Percentiles rank a stretch among this genome's conserved stretches.
Evolutionary conservation across 1,284 basidiomycete species (phyloP).

Genomic region (Trametes hirsuta): DNA sequence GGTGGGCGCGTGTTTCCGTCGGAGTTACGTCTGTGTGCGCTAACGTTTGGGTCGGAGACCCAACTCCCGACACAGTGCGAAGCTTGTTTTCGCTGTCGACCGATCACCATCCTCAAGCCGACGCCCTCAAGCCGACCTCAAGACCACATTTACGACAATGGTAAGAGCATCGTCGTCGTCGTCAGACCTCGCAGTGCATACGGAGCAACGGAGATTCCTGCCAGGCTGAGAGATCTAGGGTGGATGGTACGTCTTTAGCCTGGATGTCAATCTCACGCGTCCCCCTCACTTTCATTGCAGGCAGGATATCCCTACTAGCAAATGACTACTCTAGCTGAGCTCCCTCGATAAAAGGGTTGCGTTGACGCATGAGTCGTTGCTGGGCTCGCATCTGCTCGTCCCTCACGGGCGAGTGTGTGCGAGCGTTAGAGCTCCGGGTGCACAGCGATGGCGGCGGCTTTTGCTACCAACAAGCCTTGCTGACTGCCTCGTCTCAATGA

Average conservation of each 20-base stretch:
- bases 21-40: background rate
- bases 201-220: constrained; percentile 41
- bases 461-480: constrained; percentile 43
- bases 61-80: background rate
- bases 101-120: constrained; percentile 38
- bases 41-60: constrained; percentile 10
- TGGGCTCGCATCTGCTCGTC: constrained; percentile 45
- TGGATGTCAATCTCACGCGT: constrained; percentile 42
- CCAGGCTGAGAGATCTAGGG: constrained; percentile 31
- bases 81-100: constrained; percentile 9
- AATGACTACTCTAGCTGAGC: constrained; percentile 34
- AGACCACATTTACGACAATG: constrained; percentile 42
- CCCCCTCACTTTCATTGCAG: constrained; percentile 13
- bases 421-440: constrained; percentile 75
- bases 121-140: constrained; percentile 24
- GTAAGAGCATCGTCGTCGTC: constrained; percentile 40
- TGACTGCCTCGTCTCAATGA: constrained; percentile 85
- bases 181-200: constrained; percentile 24
- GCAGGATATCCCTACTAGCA: constrained; percentile 32
- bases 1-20: background rate
- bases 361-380: constrained; percentile 42
- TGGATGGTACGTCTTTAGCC: constrained; percentile 57
- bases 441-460: constrained; percentile 42
- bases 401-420: constrained; percentile 25
- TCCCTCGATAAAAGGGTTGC: constrained; percentile 15